Evolutionary conservation across 805 yeast genomes (phyloP).

Genomic region (Pichia scutulata): DNA sequence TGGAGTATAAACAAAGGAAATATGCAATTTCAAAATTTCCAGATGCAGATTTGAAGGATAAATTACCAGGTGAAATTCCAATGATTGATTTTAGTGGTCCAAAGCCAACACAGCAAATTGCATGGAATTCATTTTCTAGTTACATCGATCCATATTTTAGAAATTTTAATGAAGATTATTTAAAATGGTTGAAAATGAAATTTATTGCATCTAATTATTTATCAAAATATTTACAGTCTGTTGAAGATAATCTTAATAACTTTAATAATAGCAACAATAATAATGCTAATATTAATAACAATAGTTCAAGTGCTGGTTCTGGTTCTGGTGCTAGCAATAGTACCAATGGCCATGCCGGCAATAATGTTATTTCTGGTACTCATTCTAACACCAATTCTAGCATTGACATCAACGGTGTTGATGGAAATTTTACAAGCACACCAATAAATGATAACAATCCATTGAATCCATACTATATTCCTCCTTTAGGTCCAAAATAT

Average conservation of each 20-base stretch:
- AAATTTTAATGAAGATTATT: slow-evolving; percentile 70
- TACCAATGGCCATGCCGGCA: not conserved
- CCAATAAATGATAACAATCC: not conserved
- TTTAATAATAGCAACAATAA: not conserved
- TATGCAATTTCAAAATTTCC: slow-evolving; percentile 90
- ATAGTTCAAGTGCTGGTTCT: not conserved
- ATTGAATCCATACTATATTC: slow-evolving; percentile 63
- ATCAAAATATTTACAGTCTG: slow-evolving; percentile 2
- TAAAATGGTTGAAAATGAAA: slow-evolving; percentile 60
- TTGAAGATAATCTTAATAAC: not conserved
- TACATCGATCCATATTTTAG: slow-evolving; percentile 83
- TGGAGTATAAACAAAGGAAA: slow-evolving; percentile 61
- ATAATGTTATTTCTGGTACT: too few relatives aligned
- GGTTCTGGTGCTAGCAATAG: not conserved
- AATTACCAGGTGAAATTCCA: slow-evolving; percentile 86
- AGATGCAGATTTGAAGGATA: slow-evolving; percentile 57
- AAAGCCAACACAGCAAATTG: slow-evolving; percentile 87
- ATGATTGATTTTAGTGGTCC: slow-evolving; percentile 75
- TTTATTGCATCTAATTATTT: not conserved
- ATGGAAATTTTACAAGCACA: not conserved
- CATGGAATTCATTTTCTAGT: slow-evolving; percentile 77
- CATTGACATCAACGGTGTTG: too few relatives aligned
- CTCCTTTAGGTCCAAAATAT: slow-evolving; percentile 78
- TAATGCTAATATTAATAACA: not conserved
- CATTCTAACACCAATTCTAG: not conserved